Conservation (phyloP, 139 green algal species). For the Closterium sp. region DNA sequence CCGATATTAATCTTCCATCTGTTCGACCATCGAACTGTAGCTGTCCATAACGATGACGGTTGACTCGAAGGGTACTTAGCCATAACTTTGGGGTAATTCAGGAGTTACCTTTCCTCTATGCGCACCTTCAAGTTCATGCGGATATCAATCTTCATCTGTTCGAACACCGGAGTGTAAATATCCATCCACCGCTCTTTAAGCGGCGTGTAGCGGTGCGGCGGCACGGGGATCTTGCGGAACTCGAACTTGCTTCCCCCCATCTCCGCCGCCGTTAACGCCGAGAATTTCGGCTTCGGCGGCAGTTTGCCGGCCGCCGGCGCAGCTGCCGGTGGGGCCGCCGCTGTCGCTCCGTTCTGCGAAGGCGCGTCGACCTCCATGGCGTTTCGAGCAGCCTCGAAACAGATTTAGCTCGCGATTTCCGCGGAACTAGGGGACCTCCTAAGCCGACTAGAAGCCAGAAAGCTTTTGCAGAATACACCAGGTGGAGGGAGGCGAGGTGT, state of each 20-base stretch:
- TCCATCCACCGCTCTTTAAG: conserved; percentile 94
- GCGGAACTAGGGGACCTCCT: not conserved
- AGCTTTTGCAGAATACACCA: not conserved
- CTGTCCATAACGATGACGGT: too few relatives aligned
- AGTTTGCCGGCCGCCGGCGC: conserved; percentile 4
- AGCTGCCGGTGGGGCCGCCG: not conserved
- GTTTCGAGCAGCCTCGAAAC: not conserved
- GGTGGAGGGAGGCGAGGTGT: not conserved
- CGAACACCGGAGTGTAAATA: conserved; percentile 94
- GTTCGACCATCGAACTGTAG: too few relatives aligned
- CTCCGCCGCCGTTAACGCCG: conserved; percentile 62
- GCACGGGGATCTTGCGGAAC: conserved; percentile 81
- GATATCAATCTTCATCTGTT: conserved; percentile 98
- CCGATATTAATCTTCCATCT: too few relatives aligned
- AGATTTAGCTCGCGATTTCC: not conserved
- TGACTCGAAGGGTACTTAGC: too few relatives aligned
- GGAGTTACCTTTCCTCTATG: too few relatives aligned
- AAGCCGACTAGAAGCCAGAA: not conserved
- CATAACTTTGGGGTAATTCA: too few relatives aligned
- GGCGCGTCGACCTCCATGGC: conserved; percentile 9
- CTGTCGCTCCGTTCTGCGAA: not conserved
- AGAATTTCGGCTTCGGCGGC: conserved; percentile 65
- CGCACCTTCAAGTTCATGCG: conserved; percentile 98
- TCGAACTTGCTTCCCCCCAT: conserved; percentile 69
- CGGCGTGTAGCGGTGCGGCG: conserved; percentile 90